phyloP scores from a whole-genome alignment of 2,329 filamentous ascomycete species.

The Beauveria varroae region DNA sequence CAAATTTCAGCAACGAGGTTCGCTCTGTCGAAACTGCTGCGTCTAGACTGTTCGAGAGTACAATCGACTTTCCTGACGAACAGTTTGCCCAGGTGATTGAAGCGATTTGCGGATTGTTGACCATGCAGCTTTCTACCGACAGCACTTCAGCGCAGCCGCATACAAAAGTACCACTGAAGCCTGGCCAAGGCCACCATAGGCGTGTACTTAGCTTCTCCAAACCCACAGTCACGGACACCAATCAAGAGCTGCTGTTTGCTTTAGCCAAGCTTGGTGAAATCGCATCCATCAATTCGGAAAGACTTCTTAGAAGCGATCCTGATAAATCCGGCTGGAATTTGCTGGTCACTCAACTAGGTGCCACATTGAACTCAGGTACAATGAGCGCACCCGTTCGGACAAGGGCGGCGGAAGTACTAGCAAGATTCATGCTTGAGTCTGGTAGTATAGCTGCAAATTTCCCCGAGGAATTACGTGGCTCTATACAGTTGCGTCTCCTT shows the following conservation, averaged over 20 bases:
- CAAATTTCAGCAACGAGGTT: constrained; percentile 72
- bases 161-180: not conserved
- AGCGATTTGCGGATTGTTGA: constrained; percentile 66
- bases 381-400: constrained; percentile 46
- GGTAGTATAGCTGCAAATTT: constrained; percentile 48
- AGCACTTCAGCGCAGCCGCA: constrained; percentile 13
- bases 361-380: constrained; percentile 38
- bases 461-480: constrained; percentile 41
- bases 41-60: constrained; percentile 82
- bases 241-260: constrained; percentile 59
- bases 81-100: constrained; percentile 71
- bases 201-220: constrained; percentile 41
- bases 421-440: constrained; percentile 49
- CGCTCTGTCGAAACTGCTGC: constrained; percentile 84
- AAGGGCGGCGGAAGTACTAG: constrained; percentile 58
- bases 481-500: constrained; percentile 66
- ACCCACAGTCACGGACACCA: constrained; percentile 38
- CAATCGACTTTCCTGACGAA: constrained; percentile 77
- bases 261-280: constrained; percentile 68
- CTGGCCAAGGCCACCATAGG: constrained; percentile 31
- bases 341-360: constrained; percentile 49
- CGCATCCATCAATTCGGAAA: constrained; percentile 64
- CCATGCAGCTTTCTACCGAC: constrained; percentile 22
- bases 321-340: constrained; percentile 68
- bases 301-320: constrained; percentile 61